A percentile compares a stretch with the other conserved stretches of the same genome.
Evolutionary conservation across 495 filamentous ascomycete species (phyloP).

Genomic region (Penicillium parvum): DNA sequence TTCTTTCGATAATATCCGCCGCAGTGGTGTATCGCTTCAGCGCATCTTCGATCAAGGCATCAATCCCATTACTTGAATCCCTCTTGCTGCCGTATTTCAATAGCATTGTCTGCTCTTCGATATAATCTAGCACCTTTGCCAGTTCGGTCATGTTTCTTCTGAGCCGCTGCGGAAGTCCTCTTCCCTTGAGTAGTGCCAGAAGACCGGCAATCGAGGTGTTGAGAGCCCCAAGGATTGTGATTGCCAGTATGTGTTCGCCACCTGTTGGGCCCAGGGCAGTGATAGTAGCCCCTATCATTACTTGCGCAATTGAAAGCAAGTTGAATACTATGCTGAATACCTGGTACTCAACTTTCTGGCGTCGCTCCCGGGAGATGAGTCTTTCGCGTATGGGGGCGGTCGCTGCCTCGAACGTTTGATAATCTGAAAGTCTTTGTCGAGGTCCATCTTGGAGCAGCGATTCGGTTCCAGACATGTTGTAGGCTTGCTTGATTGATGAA

Average conservation of each 20-base stretch:
- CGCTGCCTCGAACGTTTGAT: too few relatives aligned
- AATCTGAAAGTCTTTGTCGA: too few relatives aligned
- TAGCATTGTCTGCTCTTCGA: constrained; percentile 27
- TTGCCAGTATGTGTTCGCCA: constrained; percentile 27
- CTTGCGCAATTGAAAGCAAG: constrained; percentile 29
- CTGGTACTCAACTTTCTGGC: background rate
- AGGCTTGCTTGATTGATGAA: too few relatives aligned
- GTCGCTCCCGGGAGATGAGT: too few relatives aligned
- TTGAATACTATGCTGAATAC: background rate
- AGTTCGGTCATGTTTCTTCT: constrained; percentile 44
- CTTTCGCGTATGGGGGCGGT: too few relatives aligned
- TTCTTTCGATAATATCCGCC: constrained; percentile 8
- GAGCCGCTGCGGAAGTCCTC: constrained; percentile 46
- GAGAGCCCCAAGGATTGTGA: constrained; percentile 44
- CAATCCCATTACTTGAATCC: constrained; percentile 1
- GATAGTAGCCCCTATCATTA: constrained; percentile 42
- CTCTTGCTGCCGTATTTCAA: background rate
- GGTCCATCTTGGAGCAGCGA: too few relatives aligned
- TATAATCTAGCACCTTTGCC: constrained; percentile 38
- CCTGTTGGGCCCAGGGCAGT: constrained; percentile 43
- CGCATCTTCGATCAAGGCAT: constrained; percentile 1
- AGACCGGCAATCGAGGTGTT: constrained; percentile 48
- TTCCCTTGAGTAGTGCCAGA: constrained; percentile 47
- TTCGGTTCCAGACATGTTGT: too few relatives aligned
- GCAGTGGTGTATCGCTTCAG: background rate